A percentile compares a stretch with the other conserved stretches of the same genome.
Evolutionary conservation across 352 stramenopile genomes (phyloP).

Genomic region (Pythium biforme): DNA sequence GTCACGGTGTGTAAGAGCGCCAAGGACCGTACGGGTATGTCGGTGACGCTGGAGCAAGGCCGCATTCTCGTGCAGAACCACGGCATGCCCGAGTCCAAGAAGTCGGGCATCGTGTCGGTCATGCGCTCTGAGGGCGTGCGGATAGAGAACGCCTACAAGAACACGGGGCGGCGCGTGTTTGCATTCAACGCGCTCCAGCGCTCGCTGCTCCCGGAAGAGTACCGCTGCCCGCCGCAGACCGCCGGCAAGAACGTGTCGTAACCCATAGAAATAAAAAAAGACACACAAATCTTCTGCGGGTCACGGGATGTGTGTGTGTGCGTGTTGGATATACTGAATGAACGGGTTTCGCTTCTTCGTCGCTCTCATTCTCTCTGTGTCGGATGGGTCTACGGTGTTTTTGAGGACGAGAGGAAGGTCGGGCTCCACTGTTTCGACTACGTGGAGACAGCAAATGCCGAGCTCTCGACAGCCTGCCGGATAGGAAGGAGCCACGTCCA

Average conservation of each 20-base stretch:
- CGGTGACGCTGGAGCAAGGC: constrained; percentile 94
- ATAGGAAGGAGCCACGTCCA: constrained; percentile 91
- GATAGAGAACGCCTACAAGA: constrained; percentile 86
- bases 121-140: constrained; percentile 84
- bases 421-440: constrained; percentile 26
- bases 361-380: neutral
- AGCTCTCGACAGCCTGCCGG: constrained; percentile 77
- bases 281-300: neutral
- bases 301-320: constrained; percentile 3
- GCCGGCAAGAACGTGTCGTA: constrained; percentile 81
- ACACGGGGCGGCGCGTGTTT: constrained; percentile 78
- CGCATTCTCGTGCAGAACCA: constrained; percentile 84
- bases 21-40: constrained; percentile 98
- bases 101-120: constrained; percentile 70
- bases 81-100: constrained; percentile 66
- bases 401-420: neutral
- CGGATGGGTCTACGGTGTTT: neutral
- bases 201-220: constrained; percentile 79
- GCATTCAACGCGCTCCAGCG: constrained; percentile 86
- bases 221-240: constrained; percentile 77
- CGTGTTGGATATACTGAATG: constrained; percentile 19
- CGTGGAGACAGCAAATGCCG: constrained; percentile 51
- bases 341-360: neutral
- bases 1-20: constrained; percentile 97
- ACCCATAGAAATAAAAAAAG: neutral